These are phyloP conservation scores for Mycena sanguinolenta DNA, from an alignment of 768 basidiomycete genomes.

Conservation along the genomic window DNA sequence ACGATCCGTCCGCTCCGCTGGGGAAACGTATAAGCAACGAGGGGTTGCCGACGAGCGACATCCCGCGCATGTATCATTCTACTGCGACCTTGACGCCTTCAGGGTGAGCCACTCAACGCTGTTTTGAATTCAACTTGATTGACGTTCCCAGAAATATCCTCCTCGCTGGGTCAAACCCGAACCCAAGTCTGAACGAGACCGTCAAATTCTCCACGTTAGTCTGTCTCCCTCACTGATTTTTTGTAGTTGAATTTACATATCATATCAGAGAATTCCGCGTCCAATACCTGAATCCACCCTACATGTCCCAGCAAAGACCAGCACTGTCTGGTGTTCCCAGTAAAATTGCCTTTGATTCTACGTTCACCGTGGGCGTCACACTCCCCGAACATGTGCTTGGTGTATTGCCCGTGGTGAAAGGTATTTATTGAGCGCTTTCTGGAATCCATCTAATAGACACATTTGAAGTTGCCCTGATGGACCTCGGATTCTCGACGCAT, in stretches of 20 bases:
- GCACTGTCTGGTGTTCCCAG: constrained; percentile 42
- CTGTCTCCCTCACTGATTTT: background rate
- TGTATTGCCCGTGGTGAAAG: constrained; percentile 15
- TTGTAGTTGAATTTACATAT: background rate
- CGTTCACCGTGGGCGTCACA: constrained; percentile 49
- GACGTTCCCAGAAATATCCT: constrained; percentile 7
- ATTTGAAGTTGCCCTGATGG: constrained; percentile 53
- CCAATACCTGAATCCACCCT: constrained; percentile 48
- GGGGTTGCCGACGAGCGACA: constrained; percentile 43
- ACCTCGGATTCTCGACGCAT: constrained; percentile 51
- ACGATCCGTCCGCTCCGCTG: constrained; percentile 50
- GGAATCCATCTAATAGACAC: too few relatives aligned
- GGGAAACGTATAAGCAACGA: constrained; percentile 56
- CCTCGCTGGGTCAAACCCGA: constrained; percentile 44
- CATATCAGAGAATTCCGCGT: constrained; percentile 43
- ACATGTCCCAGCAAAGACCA: constrained; percentile 27
- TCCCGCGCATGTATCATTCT: constrained; percentile 53
- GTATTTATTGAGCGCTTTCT: too few relatives aligned
- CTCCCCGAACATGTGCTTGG: constrained; percentile 40
- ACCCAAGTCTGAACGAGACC: constrained; percentile 49
- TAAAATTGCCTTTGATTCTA: constrained; percentile 47
- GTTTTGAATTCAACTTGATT: background rate
- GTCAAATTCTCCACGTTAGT: constrained; percentile 35
- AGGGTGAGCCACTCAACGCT: constrained; percentile 37
- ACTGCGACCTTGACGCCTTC: constrained; percentile 48